A percentile compares a stretch with the other conserved stretches of the same genome.
Evolutionary conservation across 1,284 basidiomycete species (phyloP).

Genomic region (Xanthoconium separans): DNA sequence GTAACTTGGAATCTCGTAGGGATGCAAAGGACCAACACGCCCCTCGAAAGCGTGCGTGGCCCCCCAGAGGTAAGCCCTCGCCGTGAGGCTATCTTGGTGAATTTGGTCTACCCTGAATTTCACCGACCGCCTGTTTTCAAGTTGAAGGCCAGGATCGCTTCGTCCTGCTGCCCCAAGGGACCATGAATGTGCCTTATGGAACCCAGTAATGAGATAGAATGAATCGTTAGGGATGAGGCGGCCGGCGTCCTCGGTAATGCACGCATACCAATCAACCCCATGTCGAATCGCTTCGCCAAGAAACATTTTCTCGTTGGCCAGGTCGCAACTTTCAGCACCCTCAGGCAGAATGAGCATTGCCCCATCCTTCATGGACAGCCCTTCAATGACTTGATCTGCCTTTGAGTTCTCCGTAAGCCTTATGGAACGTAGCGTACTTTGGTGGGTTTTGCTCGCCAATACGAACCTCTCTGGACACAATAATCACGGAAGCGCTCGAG

Average conservation of each 20-base stretch:
- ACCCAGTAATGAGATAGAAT: background rate
- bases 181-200: background rate
- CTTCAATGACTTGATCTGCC: background rate
- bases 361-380: background rate
- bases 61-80: too few species aligned
- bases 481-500: background rate
- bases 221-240: background rate
- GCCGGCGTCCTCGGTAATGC: background rate
- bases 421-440: background rate
- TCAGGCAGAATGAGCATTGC: background rate
- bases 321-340: background rate
- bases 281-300: background rate
- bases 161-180: background rate
- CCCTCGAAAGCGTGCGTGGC: too few species aligned
- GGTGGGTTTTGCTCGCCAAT: too few species aligned
- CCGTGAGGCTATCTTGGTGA: too few species aligned
- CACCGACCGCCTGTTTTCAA: too few species aligned
- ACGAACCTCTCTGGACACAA: background rate
- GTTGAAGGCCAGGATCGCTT: too few species aligned
- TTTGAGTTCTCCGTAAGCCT: background rate
- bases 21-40: too few species aligned
- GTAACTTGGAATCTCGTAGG: too few species aligned
- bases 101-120: too few species aligned
- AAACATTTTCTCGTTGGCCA: background rate
- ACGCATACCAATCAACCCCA: background rate